phyloP scores from a whole-genome alignment of 208 protist species.

The Vickermania spadyakhi region DNA sequence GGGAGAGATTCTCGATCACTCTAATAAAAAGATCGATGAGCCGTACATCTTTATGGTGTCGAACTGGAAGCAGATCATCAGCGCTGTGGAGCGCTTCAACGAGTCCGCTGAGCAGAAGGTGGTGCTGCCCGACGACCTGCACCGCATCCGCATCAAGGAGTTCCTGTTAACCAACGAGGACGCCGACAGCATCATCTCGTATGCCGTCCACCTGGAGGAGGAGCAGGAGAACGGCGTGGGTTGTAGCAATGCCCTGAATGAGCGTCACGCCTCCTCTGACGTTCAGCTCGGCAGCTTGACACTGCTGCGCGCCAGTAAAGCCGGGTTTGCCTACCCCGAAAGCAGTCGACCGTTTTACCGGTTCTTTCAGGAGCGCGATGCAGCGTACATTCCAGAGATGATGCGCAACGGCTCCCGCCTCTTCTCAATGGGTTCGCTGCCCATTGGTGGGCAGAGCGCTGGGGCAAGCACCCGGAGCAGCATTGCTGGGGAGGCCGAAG shows the following conservation, averaged over 20 bases:
- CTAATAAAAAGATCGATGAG: conserved; percentile 26
- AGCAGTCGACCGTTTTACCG: conserved; percentile 27
- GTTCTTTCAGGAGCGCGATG: conserved; percentile 61
- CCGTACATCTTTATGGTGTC: conserved; percentile 57
- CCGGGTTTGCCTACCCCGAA: conserved; percentile 14
- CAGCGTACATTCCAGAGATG: conserved; percentile 52
- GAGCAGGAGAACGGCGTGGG: conserved; percentile 9
- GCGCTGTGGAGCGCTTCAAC: conserved; percentile 46
- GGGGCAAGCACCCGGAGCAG: not conserved
- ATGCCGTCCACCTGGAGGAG: conserved; percentile 25
- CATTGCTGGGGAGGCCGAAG: conserved; percentile 1
- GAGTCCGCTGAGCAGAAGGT: conserved; percentile 6
- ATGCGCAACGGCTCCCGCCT: conserved; percentile 61
- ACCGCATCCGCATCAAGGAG: conserved; percentile 56
- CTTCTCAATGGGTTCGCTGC: conserved; percentile 28
- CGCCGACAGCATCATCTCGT: conserved; percentile 39
- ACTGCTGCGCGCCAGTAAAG: conserved; percentile 35
- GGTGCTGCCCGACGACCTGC: conserved; percentile 40
- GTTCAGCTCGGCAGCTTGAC: conserved; percentile 13
- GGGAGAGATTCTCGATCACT: conserved; percentile 39
- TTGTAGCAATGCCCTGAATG: not conserved
- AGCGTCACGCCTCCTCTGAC: not conserved
- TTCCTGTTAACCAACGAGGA: conserved; percentile 31
- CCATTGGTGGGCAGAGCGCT: conserved; percentile 1
- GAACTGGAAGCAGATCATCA: conserved; percentile 78